Base-by-base conservation (phyloP, 768 basidiomycete species). In the Lactarius sp. region DNA sequence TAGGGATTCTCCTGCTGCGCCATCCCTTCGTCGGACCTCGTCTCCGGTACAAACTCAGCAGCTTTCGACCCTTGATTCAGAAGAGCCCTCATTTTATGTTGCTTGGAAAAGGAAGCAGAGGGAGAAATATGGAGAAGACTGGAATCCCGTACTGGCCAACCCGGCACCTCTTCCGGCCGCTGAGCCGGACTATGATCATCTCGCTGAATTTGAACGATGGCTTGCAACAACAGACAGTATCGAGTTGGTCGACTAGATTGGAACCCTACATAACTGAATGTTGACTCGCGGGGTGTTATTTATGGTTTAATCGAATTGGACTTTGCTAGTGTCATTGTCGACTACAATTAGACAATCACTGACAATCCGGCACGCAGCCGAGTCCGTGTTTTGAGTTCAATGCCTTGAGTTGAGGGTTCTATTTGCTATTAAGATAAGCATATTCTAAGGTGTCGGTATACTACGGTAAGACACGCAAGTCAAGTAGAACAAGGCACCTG, bases 131-230 rank as follows among this genome's bases (percentile, higher is more conserved):
- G 64, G 64, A 33, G 59, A 55, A 33, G 41, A 56, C 50, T 65
- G 64, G 64, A 60, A 33, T 34, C 64, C 59, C 10, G 49, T 60
- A 37, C 47, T 37, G 14, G 20, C 34, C 27, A 39, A 7, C 22
- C 41, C 34, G 22, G 37, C 18, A 52, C 16, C 49, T 3, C 12
- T 9, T 7, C 22, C 13, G 10, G 3, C 41, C 50, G 8, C 42
- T 18, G 59, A 65, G n/a, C 64, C 46, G 3, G 59, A 60, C 37
- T 50, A 71, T n/a, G 81, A 87, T 54, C 80, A 84, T 55, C 78
- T 88, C 54, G 85, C 81, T 5, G 86, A 86, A 66, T 77, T 91
- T 34, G 85, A 88, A 63, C 34, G 44, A 18, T 68, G 66, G 66
- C 57, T 68, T 57, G 64, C 64, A 13, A 59, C 59, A 6, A 68